Base-by-base conservation (phyloP, 768 basidiomycete genomes). In the Tubosaeta sp. region DNA sequence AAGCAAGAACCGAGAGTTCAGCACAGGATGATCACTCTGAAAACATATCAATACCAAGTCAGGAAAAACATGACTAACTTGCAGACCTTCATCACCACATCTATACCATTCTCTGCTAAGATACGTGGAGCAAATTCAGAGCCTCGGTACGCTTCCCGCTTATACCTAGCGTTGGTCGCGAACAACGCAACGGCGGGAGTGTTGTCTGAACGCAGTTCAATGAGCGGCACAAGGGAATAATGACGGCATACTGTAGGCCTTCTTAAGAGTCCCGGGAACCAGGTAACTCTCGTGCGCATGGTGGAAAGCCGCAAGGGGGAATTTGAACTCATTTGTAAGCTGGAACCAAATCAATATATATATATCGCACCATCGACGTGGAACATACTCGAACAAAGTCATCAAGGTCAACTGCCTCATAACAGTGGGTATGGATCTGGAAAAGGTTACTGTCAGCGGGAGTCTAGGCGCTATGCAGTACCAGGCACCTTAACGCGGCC, bases 281-380 rank as follows among this genome's bases (percentile, higher is more conserved):
- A 96, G 77, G 69, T 90, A 96, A 1, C 91, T 82, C 65, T 95
- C 92, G 48, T 90, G 84, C 8, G 92, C 94, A 62, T 90, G 87
- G 60, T 94, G 90, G 62, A 94, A 83, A 6, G 89, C 86, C 6
- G 87, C 81, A 25, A 94, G 75, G 2, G 82, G 78, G 62, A 92
- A 93, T 59, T 90, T 72, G 74, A 94, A 97, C 68, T 96, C 94
- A 63, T 95, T 90, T 31, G 90, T 83, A 44, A 96, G 76, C 82
- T 93, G n/a, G 25, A 8, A 40, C 25, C 7, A 31, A 45, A 43
- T 53, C 49, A 31, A 44, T n/a, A 53, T 29, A 43, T 46, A 22
- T 50, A n/a, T 6, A 31, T 44, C 31, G 35, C 47, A 39, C 18
- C 13, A n/a, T n/a, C 11, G 27, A 27, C n/a, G 7, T 44, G 21